Base-by-base conservation (phyloP, 2,329 filamentous ascomycete genomes). In the Hansfordia pulvinata region DNA sequence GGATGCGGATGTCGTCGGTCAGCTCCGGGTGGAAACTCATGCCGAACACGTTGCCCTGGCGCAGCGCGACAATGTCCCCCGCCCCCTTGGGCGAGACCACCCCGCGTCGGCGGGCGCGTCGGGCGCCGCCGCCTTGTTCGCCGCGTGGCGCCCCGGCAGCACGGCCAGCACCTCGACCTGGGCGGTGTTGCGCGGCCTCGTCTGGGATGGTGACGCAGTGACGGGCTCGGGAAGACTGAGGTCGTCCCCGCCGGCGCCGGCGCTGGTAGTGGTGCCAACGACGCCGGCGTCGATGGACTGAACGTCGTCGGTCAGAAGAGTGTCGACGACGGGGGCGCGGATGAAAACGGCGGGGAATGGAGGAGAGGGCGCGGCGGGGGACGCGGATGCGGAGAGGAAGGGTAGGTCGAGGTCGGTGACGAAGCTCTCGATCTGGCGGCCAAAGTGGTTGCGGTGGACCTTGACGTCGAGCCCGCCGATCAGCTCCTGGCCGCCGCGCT, bases 11-110 rank as follows among this genome's bases (percentile, higher is more conserved):
- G 55, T 98, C 90, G 6, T 74, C 69, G 0, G 88, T 96, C 50
- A 98, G 52, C 52, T 98, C 90, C 0, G 90, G 90, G 43, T 96
- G 90, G 47, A 96, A 98, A 44, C 86, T 94, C 3, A 81, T 94
- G 4, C 85, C 90, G 41, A 96, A 79, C 1, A 93, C 78, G 51
- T 94, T 94, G 1, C 79, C 83, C 54, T 96, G 86, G 36, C 70
- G 67, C 18, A 96, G 83, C 1, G 88, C 88, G 26, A 96, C 75
- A 27, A 96, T 88, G 38, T 93, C 81, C 3, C 77, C 70, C 3
- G 62, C 66, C 22, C 65, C 60, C 11, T 52, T 53, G 10, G 53
- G 23, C 3, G 39, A 29, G 17, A 35, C 29, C 10, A 32, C 35
- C 15, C 25, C 25, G 8, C 44, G 20, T 46, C 43, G 15, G 52